phyloP scores from a whole-genome alignment of 2,329 filamentous ascomycete species.

The Penicillium glabrum region DNA sequence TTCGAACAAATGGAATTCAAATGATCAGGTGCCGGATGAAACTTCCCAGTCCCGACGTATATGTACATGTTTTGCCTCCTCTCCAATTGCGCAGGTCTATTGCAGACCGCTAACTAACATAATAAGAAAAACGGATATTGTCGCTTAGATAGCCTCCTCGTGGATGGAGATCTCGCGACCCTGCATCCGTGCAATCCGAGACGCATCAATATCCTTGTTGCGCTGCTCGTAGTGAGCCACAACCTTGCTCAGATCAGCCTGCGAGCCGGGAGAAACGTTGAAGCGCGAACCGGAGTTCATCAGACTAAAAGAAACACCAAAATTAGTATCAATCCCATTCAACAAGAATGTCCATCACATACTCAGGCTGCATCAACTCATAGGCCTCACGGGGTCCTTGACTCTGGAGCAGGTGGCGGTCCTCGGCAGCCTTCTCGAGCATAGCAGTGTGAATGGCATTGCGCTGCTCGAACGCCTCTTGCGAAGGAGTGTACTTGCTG shows the following conservation, averaged over 20 bases:
- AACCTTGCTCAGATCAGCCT: slow-evolving; percentile 59
- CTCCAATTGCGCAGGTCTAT: slow-evolving; percentile 23
- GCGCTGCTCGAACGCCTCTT: slow-evolving; percentile 54
- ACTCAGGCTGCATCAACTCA: slow-evolving; percentile 65
- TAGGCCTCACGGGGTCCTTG: slow-evolving; percentile 44
- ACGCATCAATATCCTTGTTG: slow-evolving; percentile 57
- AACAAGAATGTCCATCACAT: slow-evolving; percentile 36
- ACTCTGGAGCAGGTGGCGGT: slow-evolving; percentile 60
- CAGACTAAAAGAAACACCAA: slow-evolving; percentile 43
- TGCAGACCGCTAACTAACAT: slow-evolving; percentile 18
- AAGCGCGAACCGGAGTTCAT: slow-evolving; percentile 64
- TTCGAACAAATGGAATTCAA: slow-evolving; percentile 26
- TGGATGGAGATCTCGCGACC: slow-evolving; percentile 46
- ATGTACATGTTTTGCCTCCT: slow-evolving; percentile 34
- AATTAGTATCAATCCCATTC: slow-evolving; percentile 1
- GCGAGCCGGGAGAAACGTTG: slow-evolving; percentile 63
- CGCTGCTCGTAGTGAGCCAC: slow-evolving; percentile 63
- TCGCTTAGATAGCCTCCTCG: slow-evolving; percentile 35
- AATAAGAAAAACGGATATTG: slow-evolving; percentile 16
- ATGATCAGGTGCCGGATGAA: slow-evolving; percentile 27
- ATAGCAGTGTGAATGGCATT: slow-evolving; percentile 62
- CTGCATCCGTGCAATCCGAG: slow-evolving; percentile 51
- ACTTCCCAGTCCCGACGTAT: slow-evolving; percentile 30
- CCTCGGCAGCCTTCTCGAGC: slow-evolving; percentile 63
- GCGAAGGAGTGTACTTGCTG: slow-evolving; percentile 54